Conservation (phyloP, 2,329 filamentous ascomycete genomes). For the Achaetomium macrosporum region DNA sequence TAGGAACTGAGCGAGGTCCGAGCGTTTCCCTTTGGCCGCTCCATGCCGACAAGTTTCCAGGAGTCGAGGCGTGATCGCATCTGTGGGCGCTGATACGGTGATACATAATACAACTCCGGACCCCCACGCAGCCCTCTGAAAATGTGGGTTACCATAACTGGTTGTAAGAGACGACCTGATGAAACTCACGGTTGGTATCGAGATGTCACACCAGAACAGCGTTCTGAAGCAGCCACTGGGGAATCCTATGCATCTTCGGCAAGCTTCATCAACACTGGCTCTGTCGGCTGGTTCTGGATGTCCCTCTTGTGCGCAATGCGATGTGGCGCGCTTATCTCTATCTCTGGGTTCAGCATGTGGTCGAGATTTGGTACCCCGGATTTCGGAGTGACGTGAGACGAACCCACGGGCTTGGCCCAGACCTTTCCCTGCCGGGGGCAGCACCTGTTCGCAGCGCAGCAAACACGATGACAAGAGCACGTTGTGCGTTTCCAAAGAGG, state of each 20-base stretch:
- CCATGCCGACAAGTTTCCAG: background rate
- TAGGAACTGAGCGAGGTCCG: no score
- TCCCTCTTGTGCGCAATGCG: background rate
- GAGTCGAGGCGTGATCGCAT: conserved; percentile 10
- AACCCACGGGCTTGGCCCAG: background rate
- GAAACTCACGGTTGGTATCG: conserved; percentile 1
- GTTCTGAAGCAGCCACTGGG: conserved; percentile 11
- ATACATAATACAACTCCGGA: conserved; percentile 10
- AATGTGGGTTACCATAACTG: background rate
- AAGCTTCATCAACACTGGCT: conserved; percentile 7
- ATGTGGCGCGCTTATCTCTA: conserved; percentile 16
- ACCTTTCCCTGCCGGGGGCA: background rate
- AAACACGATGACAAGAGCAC: no score
- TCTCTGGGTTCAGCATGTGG: background rate
- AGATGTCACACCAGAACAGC: conserved; percentile 7
- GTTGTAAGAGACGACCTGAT: conserved; percentile 3
- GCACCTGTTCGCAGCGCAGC: no score
- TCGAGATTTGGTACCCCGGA: conserved; percentile 22
- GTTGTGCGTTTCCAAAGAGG: no score
- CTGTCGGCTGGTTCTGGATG: background rate
- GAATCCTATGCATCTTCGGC: conserved; percentile 12
- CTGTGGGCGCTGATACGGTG: conserved; percentile 5
- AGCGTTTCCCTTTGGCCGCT: background rate
- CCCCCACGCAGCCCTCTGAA: conserved; percentile 18
- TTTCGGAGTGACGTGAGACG: conserved; percentile 11